phyloP scores from a whole-genome alignment of 2,329 filamentous ascomycete species.

The Fusarium sp. region DNA sequence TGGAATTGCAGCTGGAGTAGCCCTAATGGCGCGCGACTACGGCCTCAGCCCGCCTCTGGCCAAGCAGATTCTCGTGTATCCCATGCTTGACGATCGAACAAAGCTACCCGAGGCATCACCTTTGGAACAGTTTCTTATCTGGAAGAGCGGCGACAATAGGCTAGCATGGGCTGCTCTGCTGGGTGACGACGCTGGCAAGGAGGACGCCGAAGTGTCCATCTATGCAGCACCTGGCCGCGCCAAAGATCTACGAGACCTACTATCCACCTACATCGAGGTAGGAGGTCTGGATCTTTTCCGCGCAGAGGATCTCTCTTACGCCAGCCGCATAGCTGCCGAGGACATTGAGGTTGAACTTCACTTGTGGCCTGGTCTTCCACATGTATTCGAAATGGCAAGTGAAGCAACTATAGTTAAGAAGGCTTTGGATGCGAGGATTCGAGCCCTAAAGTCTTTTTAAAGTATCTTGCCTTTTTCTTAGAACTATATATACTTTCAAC shows the following conservation, averaged over 20 bases:
- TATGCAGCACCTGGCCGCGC: not conserved
- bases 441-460: not conserved
- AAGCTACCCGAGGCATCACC: slow-evolving; percentile 2
- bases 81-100: slow-evolving; percentile 54
- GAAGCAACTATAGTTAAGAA: not conserved
- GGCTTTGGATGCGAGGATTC: not conserved
- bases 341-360: slow-evolving; percentile 2
- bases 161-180: slow-evolving; percentile 1
- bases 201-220: not conserved
- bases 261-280: not conserved
- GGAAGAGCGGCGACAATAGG: not conserved
- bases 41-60: slow-evolving; percentile 47
- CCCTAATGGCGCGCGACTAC: slow-evolving; percentile 59
- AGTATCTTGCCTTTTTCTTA: no score
- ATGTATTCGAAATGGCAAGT: slow-evolving; percentile 5
- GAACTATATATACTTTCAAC: no score
- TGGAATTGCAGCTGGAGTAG: slow-evolving; percentile 37
- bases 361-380: slow-evolving; percentile 3
- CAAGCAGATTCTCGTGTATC: slow-evolving; percentile 54
- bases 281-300: slow-evolving; percentile 6
- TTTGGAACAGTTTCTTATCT: slow-evolving; percentile 3
- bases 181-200: not conserved
- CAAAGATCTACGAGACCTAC: slow-evolving; percentile 1
- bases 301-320: not conserved
- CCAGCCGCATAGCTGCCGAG: slow-evolving; percentile 1